Base-by-base conservation (phyloP, 768 basidiomycete species). In the Boletus edulis region DNA sequence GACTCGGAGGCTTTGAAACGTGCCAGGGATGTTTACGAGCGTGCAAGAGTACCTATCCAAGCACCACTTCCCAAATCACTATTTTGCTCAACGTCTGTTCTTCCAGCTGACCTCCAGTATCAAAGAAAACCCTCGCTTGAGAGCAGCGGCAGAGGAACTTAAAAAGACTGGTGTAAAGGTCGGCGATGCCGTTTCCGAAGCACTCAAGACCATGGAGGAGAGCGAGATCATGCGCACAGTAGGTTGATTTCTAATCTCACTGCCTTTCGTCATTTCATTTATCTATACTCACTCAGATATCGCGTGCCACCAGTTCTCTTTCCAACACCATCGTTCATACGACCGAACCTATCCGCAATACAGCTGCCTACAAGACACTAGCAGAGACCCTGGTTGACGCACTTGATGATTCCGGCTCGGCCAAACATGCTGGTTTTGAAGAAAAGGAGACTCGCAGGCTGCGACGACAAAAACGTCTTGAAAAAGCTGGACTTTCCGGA, bases 341-440 rank as follows among this genome's bases (percentile, higher is more conserved):
- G 14, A 98, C 97, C 4, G 94, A 96, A 58, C 96, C 96, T n/a
- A 89, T 99, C 56, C 88, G 97, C 41, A 94, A 97, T 59, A 99
- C 96, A 3, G 87, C 83, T 14, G 92, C 96, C 0, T 99, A 99
- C 76, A 97, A 97, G 75, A 78, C 87, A 1, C 76, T 98, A 8
- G 84, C 93, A 1, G 93, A 96, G 43, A 91, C 91, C 2, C 75
- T 99, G 14, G 76, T 94, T 5, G 97, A 99, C 59, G 92, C 94
- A 3, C 78, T 99, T 39, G 94, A 98, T 58, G 95, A 98, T 71
- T 91, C 89, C 53, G 91, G 90, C 5, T 92, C 87, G 59, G 89
- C 93, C 4, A 93, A 94, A 62, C 92, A 96, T 72, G 95, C 92
- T 46, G 97, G 97, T 0, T 98, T 94, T 59, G 93, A 96, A 70